Evolutionary conservation across 306 rosid genomes (phyloP).

Genomic region (Cucurbita argyrosperma): DNA sequence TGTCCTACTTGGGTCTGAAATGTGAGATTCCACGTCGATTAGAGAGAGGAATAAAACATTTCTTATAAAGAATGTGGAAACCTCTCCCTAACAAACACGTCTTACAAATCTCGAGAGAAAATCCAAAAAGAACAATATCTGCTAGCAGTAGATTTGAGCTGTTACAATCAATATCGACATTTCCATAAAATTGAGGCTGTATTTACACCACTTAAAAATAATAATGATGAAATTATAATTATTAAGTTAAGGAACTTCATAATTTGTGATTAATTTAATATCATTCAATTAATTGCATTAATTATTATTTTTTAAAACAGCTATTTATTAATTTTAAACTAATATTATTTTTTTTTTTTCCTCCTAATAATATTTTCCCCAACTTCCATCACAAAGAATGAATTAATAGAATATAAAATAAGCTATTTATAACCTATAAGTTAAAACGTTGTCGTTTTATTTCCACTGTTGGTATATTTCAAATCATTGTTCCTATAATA

Average conservation of each 20-base stretch:
- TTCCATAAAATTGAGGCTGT: too few species aligned
- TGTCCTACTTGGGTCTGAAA: too few species aligned
- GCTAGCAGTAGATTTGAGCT: too few species aligned
- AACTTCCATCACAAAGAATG: not conserved
- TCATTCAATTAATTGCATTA: not conserved
- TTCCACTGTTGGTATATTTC: not conserved
- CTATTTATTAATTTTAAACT: not conserved
- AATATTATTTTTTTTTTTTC: not conserved
- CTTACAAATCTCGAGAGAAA: too few species aligned
- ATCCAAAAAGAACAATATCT: too few species aligned
- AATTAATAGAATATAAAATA: not conserved
- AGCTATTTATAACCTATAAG: not conserved
- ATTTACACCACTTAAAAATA: not conserved
- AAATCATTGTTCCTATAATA: not conserved
- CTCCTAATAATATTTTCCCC: not conserved
- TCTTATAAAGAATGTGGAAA: too few species aligned
- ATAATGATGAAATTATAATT: not conserved
- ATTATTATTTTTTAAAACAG: not conserved
- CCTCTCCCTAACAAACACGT: too few species aligned
- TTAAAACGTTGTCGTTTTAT: not conserved
- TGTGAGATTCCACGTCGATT: too few species aligned
- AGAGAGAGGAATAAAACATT: too few species aligned
- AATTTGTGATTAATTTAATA: not conserved
- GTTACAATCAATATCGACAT: too few species aligned
- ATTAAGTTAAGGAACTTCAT: not conserved